Evolutionary conservation across 768 basidiomycete genomes (phyloP), one percentile per base, ranked within the genome.

Genomic region (Megacollybia marginata): DNA sequence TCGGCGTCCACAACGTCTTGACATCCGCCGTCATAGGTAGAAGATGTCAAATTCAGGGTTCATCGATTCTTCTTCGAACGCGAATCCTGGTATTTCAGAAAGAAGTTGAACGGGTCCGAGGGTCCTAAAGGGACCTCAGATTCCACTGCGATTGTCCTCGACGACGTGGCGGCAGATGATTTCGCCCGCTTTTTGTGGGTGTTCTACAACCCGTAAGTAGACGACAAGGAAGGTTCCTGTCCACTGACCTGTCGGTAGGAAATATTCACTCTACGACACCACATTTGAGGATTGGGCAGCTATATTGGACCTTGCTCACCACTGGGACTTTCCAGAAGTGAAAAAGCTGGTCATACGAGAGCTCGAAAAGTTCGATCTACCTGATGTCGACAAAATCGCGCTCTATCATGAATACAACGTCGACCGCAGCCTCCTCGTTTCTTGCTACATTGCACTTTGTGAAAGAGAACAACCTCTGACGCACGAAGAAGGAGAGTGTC

Each of bases 271-370:
- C 9, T 83, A 85, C 49, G 65, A 75, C 1, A 70, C 79, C 0
- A 61, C 65, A 0, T 63, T 75, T 4, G 67, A 71, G 0, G 71
- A 74, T 16, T 88, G 86, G 86, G 64, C 70, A 0, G 67, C 70
- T 0, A 80, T 88, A 31, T 62, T 88, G 0, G 69, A 69, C 1
- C 76, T 88, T 0, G 76, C 85, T 0, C 68, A 77, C 19, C 57
- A 68, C 5, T 88, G 80, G 80, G 55, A 59, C 0, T 88, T 88
- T 54, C 48, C 52, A 3, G 74, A 81, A 40, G 73, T 86, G 10
- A 76, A 80, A 36, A 62, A 67, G 1, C 75, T 87, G 1, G 80
- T 78, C 1, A 71, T 82, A 1, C 76, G 78, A 1, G 78, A 87
- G 46, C 67, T 87, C 0, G 78, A 80, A 42, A 51, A 62, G 0